Percentiles rank a stretch among this genome's conserved stretches.
These are phyloP conservation scores for Fraxinus albicans DNA, from an alignment of 305 asterid genomes.

Conservation along the genomic window DNA sequence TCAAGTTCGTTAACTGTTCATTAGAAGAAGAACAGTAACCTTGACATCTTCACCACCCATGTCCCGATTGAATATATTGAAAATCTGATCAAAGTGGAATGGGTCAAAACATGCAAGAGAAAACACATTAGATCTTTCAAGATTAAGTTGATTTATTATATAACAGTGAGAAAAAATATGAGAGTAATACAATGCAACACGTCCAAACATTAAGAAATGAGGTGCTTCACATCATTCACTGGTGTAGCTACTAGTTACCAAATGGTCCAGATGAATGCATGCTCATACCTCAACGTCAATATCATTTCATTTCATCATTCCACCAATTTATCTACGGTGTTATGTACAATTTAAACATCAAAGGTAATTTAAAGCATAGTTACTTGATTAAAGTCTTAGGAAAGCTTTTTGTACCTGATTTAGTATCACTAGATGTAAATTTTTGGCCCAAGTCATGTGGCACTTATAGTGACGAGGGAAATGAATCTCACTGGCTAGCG, in stretches of 20 bases:
- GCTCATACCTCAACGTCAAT: background rate
- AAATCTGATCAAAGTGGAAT: constrained; percentile 48
- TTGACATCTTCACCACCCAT: constrained; percentile 87
- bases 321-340: constrained; percentile 2
- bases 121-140: constrained; percentile 26
- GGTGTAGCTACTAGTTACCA: background rate
- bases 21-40: constrained; percentile 40
- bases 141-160: background rate
- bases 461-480: background rate
- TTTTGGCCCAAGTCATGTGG: constrained; percentile 9
- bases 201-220: background rate
- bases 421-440: background rate
- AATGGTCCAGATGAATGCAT: constrained; percentile 1
- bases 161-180: constrained; percentile 4
- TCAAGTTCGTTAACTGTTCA: background rate
- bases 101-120: constrained; percentile 24
- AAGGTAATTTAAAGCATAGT: background rate
- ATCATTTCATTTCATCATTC: constrained; percentile 12
- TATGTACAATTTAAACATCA: background rate
- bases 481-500: background rate
- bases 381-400: background rate
- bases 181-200: constrained; percentile 5
- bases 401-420: constrained; percentile 4
- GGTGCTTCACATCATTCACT: constrained; percentile 14
- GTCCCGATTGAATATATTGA: constrained; percentile 55